A percentile compares a stretch with the other conserved stretches of the same genome.
These are phyloP conservation scores for Tympanopsis confertula DNA, from an alignment of 2,329 filamentous ascomycete genomes.

Conservation along the genomic window DNA sequence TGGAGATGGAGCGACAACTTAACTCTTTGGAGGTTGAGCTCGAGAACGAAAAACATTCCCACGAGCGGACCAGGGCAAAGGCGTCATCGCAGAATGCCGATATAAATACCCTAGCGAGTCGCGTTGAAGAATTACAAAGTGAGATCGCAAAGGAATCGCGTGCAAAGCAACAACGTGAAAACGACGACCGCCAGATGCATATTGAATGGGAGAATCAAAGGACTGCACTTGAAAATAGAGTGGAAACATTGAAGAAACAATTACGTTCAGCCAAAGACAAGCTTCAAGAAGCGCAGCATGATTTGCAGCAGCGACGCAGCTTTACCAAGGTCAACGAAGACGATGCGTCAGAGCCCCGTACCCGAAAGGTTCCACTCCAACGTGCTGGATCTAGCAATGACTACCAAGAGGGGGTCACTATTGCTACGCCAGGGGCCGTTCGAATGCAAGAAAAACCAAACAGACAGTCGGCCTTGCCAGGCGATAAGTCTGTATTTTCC, in stretches of 20 bases:
- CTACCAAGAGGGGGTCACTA: too few relatives aligned
- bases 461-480: constrained; percentile 53
- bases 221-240: constrained; percentile 56
- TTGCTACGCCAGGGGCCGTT: constrained; percentile 10
- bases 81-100: constrained; percentile 17
- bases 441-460: constrained; percentile 24
- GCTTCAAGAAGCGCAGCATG: constrained; percentile 23
- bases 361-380: too few relatives aligned
- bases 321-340: background rate
- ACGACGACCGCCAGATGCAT: constrained; percentile 38
- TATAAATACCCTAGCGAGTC: constrained; percentile 7
- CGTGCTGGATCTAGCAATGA: too few relatives aligned
- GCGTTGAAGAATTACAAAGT: constrained; percentile 8
- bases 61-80: constrained; percentile 39
- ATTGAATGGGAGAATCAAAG: constrained; percentile 50
- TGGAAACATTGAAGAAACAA: constrained; percentile 60
- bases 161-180: constrained; percentile 31
- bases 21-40: constrained; percentile 69
- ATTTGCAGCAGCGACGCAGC: background rate
- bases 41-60: constrained; percentile 66
- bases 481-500: constrained; percentile 85
- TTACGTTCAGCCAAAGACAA: constrained; percentile 37
- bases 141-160: constrained; percentile 28
- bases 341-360: too few relatives aligned
- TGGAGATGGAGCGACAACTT: constrained; percentile 67